A percentile compares a stretch with the other conserved stretches of the same genome.
phyloP scores from a whole-genome alignment of 2,329 filamentous ascomycete species.

The Fusarium equiseti region DNA sequence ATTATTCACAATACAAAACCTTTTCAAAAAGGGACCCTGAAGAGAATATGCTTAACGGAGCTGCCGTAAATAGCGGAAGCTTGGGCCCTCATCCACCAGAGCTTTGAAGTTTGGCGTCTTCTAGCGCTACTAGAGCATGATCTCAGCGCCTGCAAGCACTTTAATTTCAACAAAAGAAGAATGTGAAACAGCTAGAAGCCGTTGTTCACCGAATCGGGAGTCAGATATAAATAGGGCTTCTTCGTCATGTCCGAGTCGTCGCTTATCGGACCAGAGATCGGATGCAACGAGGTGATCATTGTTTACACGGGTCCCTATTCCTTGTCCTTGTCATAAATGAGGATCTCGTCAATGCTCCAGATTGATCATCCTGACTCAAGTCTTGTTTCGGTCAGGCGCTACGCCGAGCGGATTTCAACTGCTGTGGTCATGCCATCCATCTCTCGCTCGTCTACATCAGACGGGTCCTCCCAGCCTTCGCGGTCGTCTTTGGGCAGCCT shows the following conservation, averaged over 20 bases:
- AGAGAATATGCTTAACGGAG: not conserved
- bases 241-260: not conserved
- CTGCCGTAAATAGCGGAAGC: not conserved
- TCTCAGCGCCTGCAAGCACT: slow-evolving; percentile 3
- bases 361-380: not conserved
- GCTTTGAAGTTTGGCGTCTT: slow-evolving; percentile 1
- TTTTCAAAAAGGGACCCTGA: not conserved
- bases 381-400: not conserved
- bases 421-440: slow-evolving; percentile 11
- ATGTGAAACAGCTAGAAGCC: slow-evolving; percentile 2
- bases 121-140: not conserved
- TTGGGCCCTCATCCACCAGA: not conserved
- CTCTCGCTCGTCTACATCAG: not conserved
- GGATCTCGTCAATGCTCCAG: not conserved
- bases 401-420: slow-evolving; percentile 4
- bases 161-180: slow-evolving; percentile 1
- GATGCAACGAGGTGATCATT: not conserved
- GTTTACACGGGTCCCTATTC: not conserved
- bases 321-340: not conserved
- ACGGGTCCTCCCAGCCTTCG: slow-evolving; percentile 20
- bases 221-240: not conserved
- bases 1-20: fast-evolving
- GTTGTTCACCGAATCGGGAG: not conserved
- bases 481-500: slow-evolving; percentile 26
- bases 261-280: slow-evolving; percentile 3